Evolutionary conservation across 2,329 filamentous ascomycete genomes (phyloP), one percentile per base, ranked within the genome.

Genomic region (Neodidymelliopsis sp.): DNA sequence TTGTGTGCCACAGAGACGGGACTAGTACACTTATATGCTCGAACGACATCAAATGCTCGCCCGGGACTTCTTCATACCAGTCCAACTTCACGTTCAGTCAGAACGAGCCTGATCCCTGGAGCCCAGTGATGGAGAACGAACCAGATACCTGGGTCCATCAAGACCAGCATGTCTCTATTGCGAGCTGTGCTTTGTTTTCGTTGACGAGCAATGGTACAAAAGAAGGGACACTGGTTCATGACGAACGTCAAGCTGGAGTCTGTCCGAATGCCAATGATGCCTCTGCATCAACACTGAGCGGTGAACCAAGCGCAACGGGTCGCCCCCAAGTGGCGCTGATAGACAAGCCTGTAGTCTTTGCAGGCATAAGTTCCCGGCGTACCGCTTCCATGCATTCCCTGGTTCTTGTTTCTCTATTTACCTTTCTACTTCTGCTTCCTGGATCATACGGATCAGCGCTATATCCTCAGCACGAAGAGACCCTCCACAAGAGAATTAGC

Each of bases 81-180:
- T 62, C 62, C 6, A 63, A 63, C 39, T 64, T 63, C 31, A 63
- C 59, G 12, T 65, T 64, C 41, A 45, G 25, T 10, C 62, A 65
- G 28, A 63, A 57, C 16, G 53, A 62, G 16, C 50, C 53, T 3
- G 62, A 63, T 44, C 53, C 51, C 4, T 47, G 57, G 42, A 57
- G 40, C 16, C 60, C 59, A 4, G 22, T 27, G 8, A 49, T 57
- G 11, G 51, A 49, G 2, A 57, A 57, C 12, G 29, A 59, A 16
- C 28, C 41, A 7, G 61, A 66, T 34, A 53, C 22, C 23, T 39
- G 38, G 20, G 43, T 64, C 16, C 35, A 39, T 3, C 62, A 66
- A 41, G 19, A 57, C 23, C 59, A 66, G 37, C 35, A 54, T n/a
- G 30, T 66, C 5, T 28, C 52, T 13, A 18, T 63, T 4, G 38